Percentiles rank a stretch among this genome's conserved stretches.
Evolutionary conservation across 306 rosid genomes (phyloP).

Genomic region (Crotalaria pallida): DNA sequence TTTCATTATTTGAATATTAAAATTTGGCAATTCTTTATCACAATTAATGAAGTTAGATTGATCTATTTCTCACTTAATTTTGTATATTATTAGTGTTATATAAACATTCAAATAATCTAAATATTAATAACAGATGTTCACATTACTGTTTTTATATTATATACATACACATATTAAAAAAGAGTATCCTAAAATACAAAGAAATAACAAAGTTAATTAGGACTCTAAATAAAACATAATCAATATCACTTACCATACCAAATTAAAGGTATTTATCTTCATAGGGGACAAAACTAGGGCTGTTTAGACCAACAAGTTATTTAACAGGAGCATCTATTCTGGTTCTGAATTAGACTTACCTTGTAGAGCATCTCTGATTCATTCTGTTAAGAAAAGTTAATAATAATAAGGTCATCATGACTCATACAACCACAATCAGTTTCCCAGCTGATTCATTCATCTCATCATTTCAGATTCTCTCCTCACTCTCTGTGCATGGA

Average conservation of each 20-base stretch:
- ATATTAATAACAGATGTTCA: too few species aligned
- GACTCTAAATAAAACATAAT: too few species aligned
- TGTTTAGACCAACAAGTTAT: conserved; percentile 13
- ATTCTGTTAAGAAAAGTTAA: conserved; percentile 35
- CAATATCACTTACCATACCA: neutral
- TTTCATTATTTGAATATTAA: too few species aligned
- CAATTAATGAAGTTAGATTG: too few species aligned
- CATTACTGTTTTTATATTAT: too few species aligned
- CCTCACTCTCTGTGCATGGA: conserved; percentile 22
- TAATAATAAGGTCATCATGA: conserved; percentile 59
- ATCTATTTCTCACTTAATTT: too few species aligned
- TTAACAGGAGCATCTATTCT: neutral
- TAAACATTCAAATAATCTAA: too few species aligned
- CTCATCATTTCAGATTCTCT: conserved; percentile 21
- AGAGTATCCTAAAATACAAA: too few species aligned
- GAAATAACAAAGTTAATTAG: too few species aligned
- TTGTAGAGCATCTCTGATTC: conserved; percentile 29
- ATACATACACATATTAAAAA: too few species aligned
- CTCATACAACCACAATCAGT: conserved; percentile 31
- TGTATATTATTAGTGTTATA: too few species aligned
- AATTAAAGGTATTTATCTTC: neutral
- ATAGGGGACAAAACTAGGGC: neutral
- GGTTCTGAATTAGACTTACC: conserved; percentile 25
- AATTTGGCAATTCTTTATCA: too few species aligned
- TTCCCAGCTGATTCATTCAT: conserved; percentile 17